Evolutionary conservation across 1,284 basidiomycete species (phyloP), one percentile per base, ranked within the genome.

Genomic region (Leccinum huronense): DNA sequence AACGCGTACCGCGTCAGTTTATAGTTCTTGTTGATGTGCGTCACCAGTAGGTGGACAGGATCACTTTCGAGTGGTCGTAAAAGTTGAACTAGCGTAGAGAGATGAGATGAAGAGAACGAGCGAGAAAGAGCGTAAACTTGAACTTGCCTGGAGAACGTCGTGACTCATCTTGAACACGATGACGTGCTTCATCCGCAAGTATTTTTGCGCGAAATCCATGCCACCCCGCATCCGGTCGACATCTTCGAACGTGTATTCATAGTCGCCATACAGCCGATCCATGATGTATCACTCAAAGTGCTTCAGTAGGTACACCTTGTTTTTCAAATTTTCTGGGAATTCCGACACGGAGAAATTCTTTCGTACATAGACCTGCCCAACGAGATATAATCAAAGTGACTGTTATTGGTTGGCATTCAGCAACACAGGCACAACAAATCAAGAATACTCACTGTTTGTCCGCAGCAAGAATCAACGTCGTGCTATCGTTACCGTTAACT

Each of bases 121-220:
- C 38, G 61, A 31, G n/a, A 51, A 16, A 5, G 57, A n/a, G 8
- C 5, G 19, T 34, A 34, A 11, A 74, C 83, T 60, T 65, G 92
- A 14, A 38, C 34, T 36, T 38, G 36, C 94, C 86, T 97, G 96
- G 6, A 98, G 79, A 56, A 93, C 88, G 70, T 95, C 95, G 75
- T 97, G 95, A 76, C 92, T 95, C 75, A 99, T 80, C 79, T 95
- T 91, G 84, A 99, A 99, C 38, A 98, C 89, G 67, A 98, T 97
- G 58, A 97, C 94, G 71, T 96, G 90, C 79, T 96, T 96, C 90
- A 96, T 96, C 65, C 97, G 84, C 69, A 98, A 85, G 79, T 97
- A 98, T 79, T 94, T 94, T 78, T 95, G 91, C 53, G 98, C 91
- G 80, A 97, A 98, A 69, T 92, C 89, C 92, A 98, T 94, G 19